Base-by-base conservation (phyloP, 352 stramenopile species). In the Globisporangium solare region DNA sequence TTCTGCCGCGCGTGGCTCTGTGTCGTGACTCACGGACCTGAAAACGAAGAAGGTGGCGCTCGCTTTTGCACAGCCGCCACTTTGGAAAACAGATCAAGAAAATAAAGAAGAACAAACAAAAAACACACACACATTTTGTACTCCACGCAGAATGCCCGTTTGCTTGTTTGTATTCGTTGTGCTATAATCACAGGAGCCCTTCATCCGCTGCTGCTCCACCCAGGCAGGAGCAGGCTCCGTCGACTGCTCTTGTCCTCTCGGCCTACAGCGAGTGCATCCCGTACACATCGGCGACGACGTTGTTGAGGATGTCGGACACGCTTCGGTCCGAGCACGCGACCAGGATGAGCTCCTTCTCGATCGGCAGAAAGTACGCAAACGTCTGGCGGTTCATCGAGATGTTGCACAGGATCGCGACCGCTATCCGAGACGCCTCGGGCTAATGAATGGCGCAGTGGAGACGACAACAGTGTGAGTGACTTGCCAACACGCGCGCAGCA, bases 201-300 rank as follows among this genome's bases (percentile, higher is more conserved):
- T 35, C 27, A 27, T 2, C 24, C 5, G 27, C 27, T 3, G 27
- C 5, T 35, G 39, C 5, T 43, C 17, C 2, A 43, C 5, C 3
- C 7, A 42, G 12, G 39, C 39, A 43, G n/a, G 39, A 43, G 17
- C 2, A n/a, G n/a, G n/a, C n/a, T n/a, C n/a, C 10, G 7, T n/a
- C 17, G 39, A 18, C 39, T 43, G 18, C 39, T 31, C 17, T 22
- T 58, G 49, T n/a, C n/a, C n/a, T n/a, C n/a, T n/a, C n/a, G n/a
- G n/a, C 14, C 71, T 73, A 89, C 43, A 90, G 56, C n/a, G 83
- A 82, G 56, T 92, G 81, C 79, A 92, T 92, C 39, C 83, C 83
- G 58, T 83, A 91, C 4, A 91, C 83, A 43, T 93, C 81, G 6
- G 77, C 80, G 24, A 90, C 73, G 47, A 93, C 71, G 62, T 90